Base-by-base conservation (phyloP, 306 rosid genomes). In the Erythrophleum fordii region DNA sequence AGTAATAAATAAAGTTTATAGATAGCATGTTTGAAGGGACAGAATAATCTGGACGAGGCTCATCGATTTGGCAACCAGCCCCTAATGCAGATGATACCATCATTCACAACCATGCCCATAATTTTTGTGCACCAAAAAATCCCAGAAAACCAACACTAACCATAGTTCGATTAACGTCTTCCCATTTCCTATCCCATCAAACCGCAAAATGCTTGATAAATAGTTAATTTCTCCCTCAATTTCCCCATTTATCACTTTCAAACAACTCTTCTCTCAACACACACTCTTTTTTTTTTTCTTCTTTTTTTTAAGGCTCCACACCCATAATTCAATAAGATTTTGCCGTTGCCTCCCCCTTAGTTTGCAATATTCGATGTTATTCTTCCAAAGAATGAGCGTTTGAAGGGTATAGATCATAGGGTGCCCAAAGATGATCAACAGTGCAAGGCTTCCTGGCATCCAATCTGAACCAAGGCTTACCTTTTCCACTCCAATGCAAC, bases 401-500 rank as follows among this genome's bases (percentile, higher is more conserved):
- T 1, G 91, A 78, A 48, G 77, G 77, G 61, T 85, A 87, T 60
- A 89, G 89, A 79, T 89, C 93, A 37, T 87, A 89, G 0, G 92
- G 92, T 2, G 89, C 88, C 93, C 93, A 89, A 1, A 89, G 82
- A 73, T 87, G 89, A 78, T 87, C 93, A 16, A 85, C 89, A 29
- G 67, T 60, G 65, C 91, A 89, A 0, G 91, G 93, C 79, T 73
- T 85, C 55, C 88, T 87, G 3, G 93, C 87, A 79, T 89, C 91
- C 16, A 90, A 61, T 53, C 91, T 87, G 75, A 90, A 56, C 93
- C 93, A 87, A 1, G 93, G 93, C 73, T 90, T 90, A 22, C 93
- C 91, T 44, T 90, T 90, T 10, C 91, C 91, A 82, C 91, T 89
- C 89, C 91, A 89, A 82, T 89, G 93, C 3, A 87, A 78, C 70